Evolutionary conservation across 495 filamentous ascomycete species (phyloP).

Genomic region (Cudoniella acicularis): DNA sequence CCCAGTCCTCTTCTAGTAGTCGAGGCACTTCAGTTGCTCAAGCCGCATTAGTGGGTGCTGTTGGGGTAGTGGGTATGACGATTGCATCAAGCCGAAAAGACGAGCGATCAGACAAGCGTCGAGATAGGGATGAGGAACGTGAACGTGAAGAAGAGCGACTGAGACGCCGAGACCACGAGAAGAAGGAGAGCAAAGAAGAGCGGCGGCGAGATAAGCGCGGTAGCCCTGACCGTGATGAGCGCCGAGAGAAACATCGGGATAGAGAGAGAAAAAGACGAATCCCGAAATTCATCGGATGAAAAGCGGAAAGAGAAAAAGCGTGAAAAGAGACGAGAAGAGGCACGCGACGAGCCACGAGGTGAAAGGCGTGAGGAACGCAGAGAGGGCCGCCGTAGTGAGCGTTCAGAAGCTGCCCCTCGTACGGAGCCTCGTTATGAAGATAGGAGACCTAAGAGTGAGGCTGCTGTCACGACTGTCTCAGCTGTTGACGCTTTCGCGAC

Average conservation of each 20-base stretch:
- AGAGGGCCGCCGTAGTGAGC: conserved; percentile 27
- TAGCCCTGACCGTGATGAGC: conserved; percentile 11
- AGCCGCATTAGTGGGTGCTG: conserved; percentile 44
- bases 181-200: conserved; percentile 13
- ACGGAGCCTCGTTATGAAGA: conserved; percentile 10
- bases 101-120: conserved; percentile 32
- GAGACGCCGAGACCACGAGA: conserved; percentile 19
- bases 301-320: conserved; percentile 20
- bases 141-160: conserved; percentile 18
- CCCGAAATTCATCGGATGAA: conserved; percentile 9
- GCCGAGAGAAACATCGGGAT: conserved; percentile 21
- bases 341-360: conserved; percentile 18
- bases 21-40: conserved; percentile 34
- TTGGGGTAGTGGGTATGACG: conserved; percentile 41
- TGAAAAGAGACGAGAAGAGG: conserved; percentile 24
- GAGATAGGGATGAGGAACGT: conserved; percentile 13
- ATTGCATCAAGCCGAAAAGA: conserved; percentile 33
- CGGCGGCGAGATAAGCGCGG: conserved; percentile 12
- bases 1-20: conserved; percentile 31
- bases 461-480: conserved; percentile 10
- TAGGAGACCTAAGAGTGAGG: conserved; percentile 13
- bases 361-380: conserved; percentile 23
- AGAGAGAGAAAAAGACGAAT: conserved; percentile 14
- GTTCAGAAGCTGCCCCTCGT: conserved; percentile 16
- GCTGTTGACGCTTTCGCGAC: conserved; percentile 44